Conservation (phyloP, 257 asterid genomes). For the Coffea eugenioides region DNA sequence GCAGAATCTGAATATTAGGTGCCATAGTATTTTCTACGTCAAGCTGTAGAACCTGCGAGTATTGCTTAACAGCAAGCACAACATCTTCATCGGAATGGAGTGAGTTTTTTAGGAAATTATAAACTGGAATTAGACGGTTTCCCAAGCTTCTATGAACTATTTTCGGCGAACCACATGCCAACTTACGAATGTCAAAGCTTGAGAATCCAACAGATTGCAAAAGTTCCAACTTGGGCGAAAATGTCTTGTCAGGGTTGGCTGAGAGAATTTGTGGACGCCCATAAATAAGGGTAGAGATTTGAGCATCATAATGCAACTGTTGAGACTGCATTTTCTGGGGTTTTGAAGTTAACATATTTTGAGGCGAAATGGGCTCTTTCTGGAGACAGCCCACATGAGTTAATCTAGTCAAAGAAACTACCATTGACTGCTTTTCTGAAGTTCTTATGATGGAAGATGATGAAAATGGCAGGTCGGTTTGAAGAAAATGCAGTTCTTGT, state of each 20-base stretch:
- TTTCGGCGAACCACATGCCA: not conserved
- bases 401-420: not conserved
- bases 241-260: not conserved
- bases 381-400: not conserved
- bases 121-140: too few relatives aligned
- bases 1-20: not conserved
- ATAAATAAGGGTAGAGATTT: not conserved
- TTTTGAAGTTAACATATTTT: not conserved
- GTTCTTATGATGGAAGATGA: not conserved
- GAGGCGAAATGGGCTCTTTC: conserved; percentile 5
- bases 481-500: not conserved
- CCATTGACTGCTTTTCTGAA: not conserved
- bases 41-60: not conserved
- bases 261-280: not conserved
- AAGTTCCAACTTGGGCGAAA: conserved; percentile 3
- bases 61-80: not conserved
- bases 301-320: not conserved
- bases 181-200: not conserved
- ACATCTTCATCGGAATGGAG: not conserved
- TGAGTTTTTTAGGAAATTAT: not conserved
- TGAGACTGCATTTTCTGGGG: not conserved
- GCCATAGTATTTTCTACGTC: not conserved
- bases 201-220: conserved; percentile 5
- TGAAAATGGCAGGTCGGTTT: not conserved
- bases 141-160: not conserved